A percentile compares a stretch with the other conserved stretches of the same genome.
Conservation (phyloP, 495 filamentous ascomycete genomes). For the Penicillium coprophilum region DNA sequence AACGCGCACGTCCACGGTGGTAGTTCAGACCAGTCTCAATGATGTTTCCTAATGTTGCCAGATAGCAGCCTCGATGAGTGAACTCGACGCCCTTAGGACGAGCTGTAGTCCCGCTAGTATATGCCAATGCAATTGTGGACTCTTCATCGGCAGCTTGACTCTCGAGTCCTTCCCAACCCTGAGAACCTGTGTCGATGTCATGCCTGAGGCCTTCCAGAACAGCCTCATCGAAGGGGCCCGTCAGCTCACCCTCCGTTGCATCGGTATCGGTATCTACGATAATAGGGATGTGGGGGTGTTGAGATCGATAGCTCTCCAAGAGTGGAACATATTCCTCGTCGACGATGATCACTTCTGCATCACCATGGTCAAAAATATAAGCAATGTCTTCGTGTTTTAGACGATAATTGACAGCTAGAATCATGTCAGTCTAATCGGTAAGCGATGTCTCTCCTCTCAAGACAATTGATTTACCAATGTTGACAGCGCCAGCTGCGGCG, state of each 20-base stretch:
- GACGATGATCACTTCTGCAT: constrained; percentile 85
- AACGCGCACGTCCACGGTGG: constrained; percentile 65
- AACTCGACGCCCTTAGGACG: constrained; percentile 91
- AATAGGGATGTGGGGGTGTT: constrained; percentile 60
- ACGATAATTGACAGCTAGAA: constrained; percentile 76
- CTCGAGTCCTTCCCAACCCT: constrained; percentile 77
- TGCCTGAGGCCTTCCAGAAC: constrained; percentile 75
- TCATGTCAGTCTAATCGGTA: background rate
- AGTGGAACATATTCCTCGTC: constrained; percentile 75
- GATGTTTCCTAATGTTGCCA: constrained; percentile 81
- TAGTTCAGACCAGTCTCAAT: constrained; percentile 84
- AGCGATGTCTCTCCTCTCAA: background rate
- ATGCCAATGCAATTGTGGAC: constrained; percentile 76
- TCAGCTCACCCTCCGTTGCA: constrained; percentile 67
- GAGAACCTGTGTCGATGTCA: constrained; percentile 58
- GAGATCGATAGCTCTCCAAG: constrained; percentile 60
- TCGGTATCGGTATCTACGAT: constrained; percentile 87
- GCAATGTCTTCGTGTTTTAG: constrained; percentile 82
- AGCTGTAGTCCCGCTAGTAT: constrained; percentile 92
- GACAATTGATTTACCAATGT: constrained; percentile 53
- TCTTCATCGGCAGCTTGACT: constrained; percentile 71
- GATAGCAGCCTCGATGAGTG: constrained; percentile 83
- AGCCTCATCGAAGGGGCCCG: constrained; percentile 80
- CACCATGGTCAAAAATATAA: constrained; percentile 84
- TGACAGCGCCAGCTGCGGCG: constrained; percentile 76